phyloP scores from a whole-genome alignment of 352 stramenopile genomes.

The Pythium brachiatum region DNA sequence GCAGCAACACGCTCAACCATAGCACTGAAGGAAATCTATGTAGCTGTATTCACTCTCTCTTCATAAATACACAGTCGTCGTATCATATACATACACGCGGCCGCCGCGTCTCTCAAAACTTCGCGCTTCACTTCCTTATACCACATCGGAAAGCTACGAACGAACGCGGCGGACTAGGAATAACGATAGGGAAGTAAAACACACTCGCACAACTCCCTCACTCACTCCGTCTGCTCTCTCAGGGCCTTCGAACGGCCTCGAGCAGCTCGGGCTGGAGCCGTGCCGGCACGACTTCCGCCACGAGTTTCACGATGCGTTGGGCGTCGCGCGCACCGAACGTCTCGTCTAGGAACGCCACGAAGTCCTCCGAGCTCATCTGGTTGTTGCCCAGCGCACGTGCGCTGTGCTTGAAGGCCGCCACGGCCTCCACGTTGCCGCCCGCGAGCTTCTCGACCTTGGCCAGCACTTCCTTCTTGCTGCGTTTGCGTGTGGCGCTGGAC shows the following conservation, averaged over 20 bases:
- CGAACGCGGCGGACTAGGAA: not conserved
- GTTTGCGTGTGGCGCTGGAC: slow-evolving; percentile 33
- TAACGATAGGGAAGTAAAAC: not conserved
- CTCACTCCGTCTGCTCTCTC: slow-evolving; percentile 32
- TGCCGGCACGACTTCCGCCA: slow-evolving; percentile 61
- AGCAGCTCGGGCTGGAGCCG: slow-evolving; percentile 61
- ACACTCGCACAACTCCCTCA: not conserved
- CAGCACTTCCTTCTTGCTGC: slow-evolving; percentile 66
- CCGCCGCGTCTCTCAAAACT: slow-evolving; percentile 2
- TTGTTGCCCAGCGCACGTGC: slow-evolving; percentile 68
- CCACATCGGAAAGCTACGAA: not conserved
- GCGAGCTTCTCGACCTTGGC: slow-evolving; percentile 58
- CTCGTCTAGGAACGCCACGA: slow-evolving; percentile 53
- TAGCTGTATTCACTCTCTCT: slow-evolving; percentile 12
- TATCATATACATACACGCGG: not conserved
- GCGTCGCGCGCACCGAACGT: slow-evolving; percentile 59
- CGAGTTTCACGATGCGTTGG: slow-evolving; percentile 56
- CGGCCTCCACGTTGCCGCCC: slow-evolving; percentile 38
- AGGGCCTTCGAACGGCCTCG: slow-evolving; percentile 32
- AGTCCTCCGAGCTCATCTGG: slow-evolving; percentile 63
- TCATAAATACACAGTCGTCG: slow-evolving; percentile 5
- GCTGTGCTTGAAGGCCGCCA: slow-evolving; percentile 63
- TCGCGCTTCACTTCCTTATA: slow-evolving; percentile 5
- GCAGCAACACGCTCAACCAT: slow-evolving; percentile 5
- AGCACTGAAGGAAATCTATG: too few relatives aligned